These are phyloP conservation scores for Globisporangium okanoganense DNA, from an alignment of 352 stramenopile genomes.

Conservation along the genomic window DNA sequence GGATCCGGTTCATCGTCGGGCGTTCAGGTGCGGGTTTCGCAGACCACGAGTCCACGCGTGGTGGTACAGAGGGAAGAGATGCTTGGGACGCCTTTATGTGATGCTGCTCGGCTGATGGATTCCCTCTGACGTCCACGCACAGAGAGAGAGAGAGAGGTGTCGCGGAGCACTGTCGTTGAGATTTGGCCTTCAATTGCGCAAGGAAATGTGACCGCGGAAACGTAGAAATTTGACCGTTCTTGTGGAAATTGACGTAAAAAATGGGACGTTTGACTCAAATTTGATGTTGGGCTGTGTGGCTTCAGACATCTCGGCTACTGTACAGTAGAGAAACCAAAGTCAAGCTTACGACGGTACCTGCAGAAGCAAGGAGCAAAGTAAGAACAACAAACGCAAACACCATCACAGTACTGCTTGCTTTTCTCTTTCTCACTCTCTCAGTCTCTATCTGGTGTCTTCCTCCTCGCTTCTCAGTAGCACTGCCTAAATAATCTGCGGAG, in stretches of 20 bases:
- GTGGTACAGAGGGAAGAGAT: background rate
- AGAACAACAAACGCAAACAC: background rate
- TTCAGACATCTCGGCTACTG: background rate
- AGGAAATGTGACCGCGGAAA: background rate
- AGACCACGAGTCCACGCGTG: background rate
- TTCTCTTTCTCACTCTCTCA: background rate
- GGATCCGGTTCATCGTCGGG: conserved; percentile 16
- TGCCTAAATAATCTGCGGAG: conserved; percentile 7
- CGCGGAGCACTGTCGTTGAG: background rate
- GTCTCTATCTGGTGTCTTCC: background rate
- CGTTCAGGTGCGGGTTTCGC: background rate
- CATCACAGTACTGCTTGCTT: background rate
- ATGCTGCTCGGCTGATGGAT: background rate
- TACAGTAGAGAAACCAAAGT: background rate
- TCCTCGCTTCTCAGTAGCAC: conserved; percentile 1
- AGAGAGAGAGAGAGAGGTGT: background rate
- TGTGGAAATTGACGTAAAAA: too few species aligned
- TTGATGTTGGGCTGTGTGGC: background rate
- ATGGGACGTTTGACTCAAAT: too few species aligned
- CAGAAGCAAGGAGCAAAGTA: background rate
- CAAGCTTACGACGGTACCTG: too few species aligned
- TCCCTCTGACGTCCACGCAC: background rate
- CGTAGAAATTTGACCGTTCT: background rate
- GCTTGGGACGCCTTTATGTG: too few species aligned
- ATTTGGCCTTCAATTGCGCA: conserved; percentile 2